Evolutionary conservation across 2,329 filamentous ascomycete genomes (phyloP).

Genomic region (Ceratocystis variospora): DNA sequence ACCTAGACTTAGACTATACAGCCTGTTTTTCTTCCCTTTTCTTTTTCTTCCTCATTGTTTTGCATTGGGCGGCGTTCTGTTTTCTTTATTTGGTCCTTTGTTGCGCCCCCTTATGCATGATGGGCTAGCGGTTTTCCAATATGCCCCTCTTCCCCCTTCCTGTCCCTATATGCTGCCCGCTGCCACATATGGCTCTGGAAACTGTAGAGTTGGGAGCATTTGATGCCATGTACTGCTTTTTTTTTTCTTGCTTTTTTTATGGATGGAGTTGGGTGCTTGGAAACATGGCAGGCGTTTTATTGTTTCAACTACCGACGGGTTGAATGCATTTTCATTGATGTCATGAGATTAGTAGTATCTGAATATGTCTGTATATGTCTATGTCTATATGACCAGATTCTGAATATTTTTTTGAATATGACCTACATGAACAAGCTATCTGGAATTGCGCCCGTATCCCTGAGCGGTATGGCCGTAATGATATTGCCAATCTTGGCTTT

Average conservation of each 20-base stretch:
- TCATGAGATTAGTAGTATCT: not conserved
- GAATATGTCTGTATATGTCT: not conserved
- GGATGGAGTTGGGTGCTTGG: not conserved
- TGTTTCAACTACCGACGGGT: not conserved
- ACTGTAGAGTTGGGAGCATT: not conserved
- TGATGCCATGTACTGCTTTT: not conserved
- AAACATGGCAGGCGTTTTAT: constrained; percentile 6
- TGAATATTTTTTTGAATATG: too few relatives aligned
- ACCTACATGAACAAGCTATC: not conserved
- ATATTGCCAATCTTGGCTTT: constrained; percentile 66
- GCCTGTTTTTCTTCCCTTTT: not conserved
- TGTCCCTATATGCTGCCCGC: too few relatives aligned
- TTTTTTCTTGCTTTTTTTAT: not conserved
- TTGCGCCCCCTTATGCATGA: not conserved
- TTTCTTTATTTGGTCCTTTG: constrained; percentile 4
- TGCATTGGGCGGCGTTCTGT: constrained; percentile 9
- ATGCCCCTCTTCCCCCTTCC: not conserved
- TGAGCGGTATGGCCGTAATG: constrained; percentile 39
- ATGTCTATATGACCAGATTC: not conserved
- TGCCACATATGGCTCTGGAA: not conserved
- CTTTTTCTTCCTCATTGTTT: not conserved
- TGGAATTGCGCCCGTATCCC: not conserved
- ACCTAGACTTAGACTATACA: not conserved
- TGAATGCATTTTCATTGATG: constrained; percentile 1
- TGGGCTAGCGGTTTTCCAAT: not conserved